Evolutionary conservation across 2,329 filamentous ascomycete species (phyloP).

Genomic region (Colletotrichum magnum): DNA sequence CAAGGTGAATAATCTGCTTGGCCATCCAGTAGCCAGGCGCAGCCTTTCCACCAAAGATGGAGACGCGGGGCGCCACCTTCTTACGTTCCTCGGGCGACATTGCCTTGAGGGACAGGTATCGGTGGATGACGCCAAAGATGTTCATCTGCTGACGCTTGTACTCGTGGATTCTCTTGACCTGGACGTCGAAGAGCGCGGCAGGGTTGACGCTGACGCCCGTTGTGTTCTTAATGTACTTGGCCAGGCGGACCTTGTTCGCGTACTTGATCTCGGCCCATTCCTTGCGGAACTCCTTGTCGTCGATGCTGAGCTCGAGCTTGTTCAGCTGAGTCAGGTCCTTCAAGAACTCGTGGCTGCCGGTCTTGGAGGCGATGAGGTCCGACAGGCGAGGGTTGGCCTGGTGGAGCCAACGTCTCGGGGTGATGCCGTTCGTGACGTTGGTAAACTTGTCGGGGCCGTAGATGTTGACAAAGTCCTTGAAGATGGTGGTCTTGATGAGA

Average conservation of each 20-base stretch:
- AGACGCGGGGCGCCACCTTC: slow-evolving; percentile 89
- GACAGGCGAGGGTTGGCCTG: slow-evolving; percentile 96
- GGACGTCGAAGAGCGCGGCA: slow-evolving; percentile 90
- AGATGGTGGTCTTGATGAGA: slow-evolving; percentile 98
- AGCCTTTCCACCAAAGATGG: slow-evolving; percentile 97
- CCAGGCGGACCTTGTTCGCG: slow-evolving; percentile 93
- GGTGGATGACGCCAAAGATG: slow-evolving; percentile 97
- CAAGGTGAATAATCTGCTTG: slow-evolving; percentile 97
- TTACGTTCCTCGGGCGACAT: slow-evolving; percentile 88
- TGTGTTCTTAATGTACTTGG: slow-evolving; percentile 89
- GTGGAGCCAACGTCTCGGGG: slow-evolving; percentile 94
- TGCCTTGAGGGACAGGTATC: slow-evolving; percentile 90
- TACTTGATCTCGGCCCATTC: slow-evolving; percentile 98
- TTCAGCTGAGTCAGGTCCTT: slow-evolving; percentile 91
- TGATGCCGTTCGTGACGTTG: slow-evolving; percentile 98
- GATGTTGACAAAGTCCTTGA: slow-evolving; percentile 97
- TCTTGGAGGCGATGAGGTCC: slow-evolving; percentile 91
- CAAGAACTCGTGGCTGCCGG: slow-evolving; percentile 86
- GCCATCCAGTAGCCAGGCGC: slow-evolving; percentile 99
- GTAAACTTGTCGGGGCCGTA: slow-evolving; percentile 98
- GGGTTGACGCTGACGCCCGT: slow-evolving; percentile 89
- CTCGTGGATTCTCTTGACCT: slow-evolving; percentile 99
- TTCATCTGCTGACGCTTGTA: slow-evolving; percentile 99
- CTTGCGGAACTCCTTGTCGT: slow-evolving; percentile 91
- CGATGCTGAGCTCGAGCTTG: slow-evolving; percentile 85